phyloP scores from a whole-genome alignment of 768 basidiomycete species.

The Lactarius tabidus region DNA sequence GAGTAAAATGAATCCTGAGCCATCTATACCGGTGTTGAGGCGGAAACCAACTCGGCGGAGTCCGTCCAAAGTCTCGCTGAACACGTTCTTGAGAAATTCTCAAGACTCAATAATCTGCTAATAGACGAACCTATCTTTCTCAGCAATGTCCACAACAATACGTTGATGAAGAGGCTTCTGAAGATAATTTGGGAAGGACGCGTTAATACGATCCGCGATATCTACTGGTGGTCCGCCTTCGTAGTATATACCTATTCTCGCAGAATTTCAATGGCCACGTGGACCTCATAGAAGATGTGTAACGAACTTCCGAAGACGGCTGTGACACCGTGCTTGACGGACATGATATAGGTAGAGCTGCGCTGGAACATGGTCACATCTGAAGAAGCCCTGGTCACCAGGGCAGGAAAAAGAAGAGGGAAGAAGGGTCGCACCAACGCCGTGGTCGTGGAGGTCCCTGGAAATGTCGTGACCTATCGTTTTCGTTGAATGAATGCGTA shows the following conservation, averaged over 20 bases:
- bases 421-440: conserved; percentile 25
- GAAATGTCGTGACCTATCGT: conserved; percentile 34
- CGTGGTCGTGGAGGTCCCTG: conserved; percentile 30
- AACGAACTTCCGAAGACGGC: conserved; percentile 19
- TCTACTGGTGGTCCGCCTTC: conserved; percentile 35
- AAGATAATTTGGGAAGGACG: conserved; percentile 36
- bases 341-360: conserved; percentile 37
- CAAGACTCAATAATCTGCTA: not conserved
- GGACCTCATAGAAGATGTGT: not conserved
- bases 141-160: conserved; percentile 42
- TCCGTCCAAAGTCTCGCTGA: conserved; percentile 49
- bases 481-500: not conserved
- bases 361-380: conserved; percentile 33
- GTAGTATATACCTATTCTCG: conserved; percentile 14
- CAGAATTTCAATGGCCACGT: not conserved
- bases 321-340: conserved; percentile 28
- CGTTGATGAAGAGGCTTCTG: conserved; percentile 34
- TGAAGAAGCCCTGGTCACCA: conserved; percentile 8
- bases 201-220: conserved; percentile 49
- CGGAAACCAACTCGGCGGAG: conserved; percentile 55
- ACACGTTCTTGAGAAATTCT: not conserved
- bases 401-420: not conserved
- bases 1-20: conserved; percentile 45
- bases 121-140: conserved; percentile 44
- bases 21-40: conserved; percentile 44